phyloP scores from a whole-genome alignment of 805 yeast species.

The Lipomyces lipofer region DNA sequence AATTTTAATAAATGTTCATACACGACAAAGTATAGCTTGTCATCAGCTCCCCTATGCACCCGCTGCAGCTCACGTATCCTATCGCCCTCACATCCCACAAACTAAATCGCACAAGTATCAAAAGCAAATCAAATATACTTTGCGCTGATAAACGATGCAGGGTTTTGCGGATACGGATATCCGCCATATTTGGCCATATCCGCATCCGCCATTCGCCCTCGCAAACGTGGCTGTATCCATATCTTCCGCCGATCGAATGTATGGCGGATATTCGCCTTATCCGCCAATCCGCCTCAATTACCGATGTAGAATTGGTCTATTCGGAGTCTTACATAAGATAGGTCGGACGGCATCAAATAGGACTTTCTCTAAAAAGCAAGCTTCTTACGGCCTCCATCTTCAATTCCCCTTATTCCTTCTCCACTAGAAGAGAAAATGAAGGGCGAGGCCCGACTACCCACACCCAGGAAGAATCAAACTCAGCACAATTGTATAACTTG shows the following conservation, averaged over 20 bases:
- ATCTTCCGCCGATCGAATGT: neutral
- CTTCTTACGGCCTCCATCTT: neutral
- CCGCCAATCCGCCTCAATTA: neutral
- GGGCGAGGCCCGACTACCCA: too few species aligned
- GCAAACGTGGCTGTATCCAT: neutral
- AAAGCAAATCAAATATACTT: too few species aligned
- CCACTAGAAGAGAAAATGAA: too few species aligned
- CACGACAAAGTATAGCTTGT: too few species aligned
- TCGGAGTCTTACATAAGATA: neutral
- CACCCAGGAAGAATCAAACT: too few species aligned
- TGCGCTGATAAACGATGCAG: neutral
- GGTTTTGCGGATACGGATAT: neutral
- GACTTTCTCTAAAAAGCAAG: neutral
- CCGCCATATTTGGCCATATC: neutral
- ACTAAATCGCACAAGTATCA: too few species aligned
- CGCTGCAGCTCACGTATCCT: too few species aligned
- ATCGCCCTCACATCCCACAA: too few species aligned
- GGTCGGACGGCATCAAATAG: too few species aligned
- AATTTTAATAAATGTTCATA: too few species aligned
- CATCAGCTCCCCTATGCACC: too few species aligned
- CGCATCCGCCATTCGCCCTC: neutral
- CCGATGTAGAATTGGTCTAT: neutral
- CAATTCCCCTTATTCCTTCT: neutral
- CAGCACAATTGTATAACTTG: too few species aligned
- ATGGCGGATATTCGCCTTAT: neutral